Conservation (phyloP, 208 protist genomes). For the Acanthamoeba divionensis region DNA sequence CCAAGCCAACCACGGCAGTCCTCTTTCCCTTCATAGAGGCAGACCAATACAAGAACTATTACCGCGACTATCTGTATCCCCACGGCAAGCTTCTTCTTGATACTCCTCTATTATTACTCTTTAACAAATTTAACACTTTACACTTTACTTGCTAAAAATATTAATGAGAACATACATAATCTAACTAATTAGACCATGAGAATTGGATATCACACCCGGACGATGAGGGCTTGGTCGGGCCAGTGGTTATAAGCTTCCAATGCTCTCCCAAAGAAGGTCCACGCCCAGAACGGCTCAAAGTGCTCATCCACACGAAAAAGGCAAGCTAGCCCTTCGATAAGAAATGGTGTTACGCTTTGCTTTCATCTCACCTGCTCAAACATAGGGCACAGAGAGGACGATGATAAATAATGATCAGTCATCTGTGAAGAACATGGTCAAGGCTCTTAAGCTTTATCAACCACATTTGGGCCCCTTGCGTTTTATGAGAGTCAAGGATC, state of each 20-base stretch:
- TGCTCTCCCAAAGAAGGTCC: background rate
- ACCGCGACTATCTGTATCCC: background rate
- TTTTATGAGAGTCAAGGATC: conserved; percentile 1
- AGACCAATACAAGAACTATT: conserved; percentile 22
- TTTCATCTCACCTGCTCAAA: background rate
- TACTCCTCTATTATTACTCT: background rate
- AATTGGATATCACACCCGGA: background rate
- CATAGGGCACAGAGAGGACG: background rate
- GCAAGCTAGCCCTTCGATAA: background rate
- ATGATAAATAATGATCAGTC: background rate
- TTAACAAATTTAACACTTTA: background rate
- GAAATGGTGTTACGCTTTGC: background rate
- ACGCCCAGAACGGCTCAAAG: background rate
- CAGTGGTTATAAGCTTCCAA: background rate
- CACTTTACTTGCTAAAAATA: background rate
- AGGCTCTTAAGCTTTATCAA: background rate
- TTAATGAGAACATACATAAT: background rate
- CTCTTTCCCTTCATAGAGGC: conserved; percentile 24
- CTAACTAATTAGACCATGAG: background rate
- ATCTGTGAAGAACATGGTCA: background rate
- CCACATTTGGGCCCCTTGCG: background rate
- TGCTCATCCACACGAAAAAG: conserved; percentile 31
- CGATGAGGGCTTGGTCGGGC: background rate
- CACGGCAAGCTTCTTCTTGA: background rate
- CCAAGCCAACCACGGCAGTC: background rate